phyloP scores from a whole-genome alignment of 495 filamentous ascomycete species.

The Aspergillus coremiiformis region DNA sequence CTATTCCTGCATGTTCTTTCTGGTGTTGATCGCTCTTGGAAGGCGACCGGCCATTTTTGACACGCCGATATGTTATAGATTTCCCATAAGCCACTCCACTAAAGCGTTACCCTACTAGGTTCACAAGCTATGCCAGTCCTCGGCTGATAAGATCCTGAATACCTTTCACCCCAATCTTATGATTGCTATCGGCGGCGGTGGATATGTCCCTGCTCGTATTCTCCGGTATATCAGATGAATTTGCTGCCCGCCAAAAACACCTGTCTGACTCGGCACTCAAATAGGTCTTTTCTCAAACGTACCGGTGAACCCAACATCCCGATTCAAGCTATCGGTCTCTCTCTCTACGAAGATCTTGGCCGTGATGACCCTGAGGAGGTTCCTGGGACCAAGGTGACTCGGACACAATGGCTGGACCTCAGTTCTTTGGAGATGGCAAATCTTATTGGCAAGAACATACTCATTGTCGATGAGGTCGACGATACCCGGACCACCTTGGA shows the following conservation, averaged over 20 bases:
- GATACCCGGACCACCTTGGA: conserved; percentile 95
- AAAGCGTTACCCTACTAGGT: conserved; percentile 49
- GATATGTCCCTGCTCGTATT: conserved; percentile 95
- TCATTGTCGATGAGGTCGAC: conserved; percentile 98
- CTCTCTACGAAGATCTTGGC: conserved; percentile 83
- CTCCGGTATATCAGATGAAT: conserved; percentile 52
- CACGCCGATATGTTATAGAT: not conserved
- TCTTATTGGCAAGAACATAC: conserved; percentile 90
- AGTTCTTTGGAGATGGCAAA: conserved; percentile 81
- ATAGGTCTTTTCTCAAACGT: conserved; percentile 86
- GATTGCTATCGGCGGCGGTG: conserved; percentile 96
- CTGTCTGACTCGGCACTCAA: not conserved
- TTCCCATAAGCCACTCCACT: conserved; percentile 8
- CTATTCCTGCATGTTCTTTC: not conserved
- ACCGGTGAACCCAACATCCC: conserved; percentile 87
- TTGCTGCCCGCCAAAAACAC: not conserved
- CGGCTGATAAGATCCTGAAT: conserved; percentile 71
- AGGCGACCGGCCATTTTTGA: not conserved
- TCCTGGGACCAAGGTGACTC: conserved; percentile 87
- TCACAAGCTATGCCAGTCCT: conserved; percentile 89
- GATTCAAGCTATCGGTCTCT: conserved; percentile 97
- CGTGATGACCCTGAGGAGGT: conserved; percentile 56
- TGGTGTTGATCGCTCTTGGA: not conserved
- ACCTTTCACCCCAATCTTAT: conserved; percentile 88
- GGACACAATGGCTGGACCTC: conserved; percentile 97